Conservation (phyloP, 1,139 yeast genomes). For the Arxiozyma slooffiae region DNA sequence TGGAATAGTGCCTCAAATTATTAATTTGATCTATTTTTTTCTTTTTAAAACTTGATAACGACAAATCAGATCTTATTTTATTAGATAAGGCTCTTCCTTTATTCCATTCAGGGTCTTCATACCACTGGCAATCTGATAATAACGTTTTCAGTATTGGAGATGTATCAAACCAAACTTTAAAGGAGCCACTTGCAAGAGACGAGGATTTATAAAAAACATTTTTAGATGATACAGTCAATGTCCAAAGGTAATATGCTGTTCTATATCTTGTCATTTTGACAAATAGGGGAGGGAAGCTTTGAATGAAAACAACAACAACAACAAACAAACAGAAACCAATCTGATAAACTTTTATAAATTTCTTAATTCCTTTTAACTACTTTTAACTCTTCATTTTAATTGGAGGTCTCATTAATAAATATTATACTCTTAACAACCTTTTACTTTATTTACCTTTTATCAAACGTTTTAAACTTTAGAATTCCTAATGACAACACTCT, state of each 20-base stretch:
- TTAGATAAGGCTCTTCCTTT: constrained; percentile 22
- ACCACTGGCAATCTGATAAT: constrained; percentile 20
- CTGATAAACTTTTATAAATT: not conserved
- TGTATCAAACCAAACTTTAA: constrained; percentile 19
- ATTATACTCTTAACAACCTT: not conserved
- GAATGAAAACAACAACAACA: not conserved
- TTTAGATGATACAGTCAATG: constrained; percentile 18
- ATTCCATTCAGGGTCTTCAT: constrained; percentile 27
- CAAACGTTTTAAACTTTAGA: too few relatives aligned
- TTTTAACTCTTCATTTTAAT: not conserved
- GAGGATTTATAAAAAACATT: constrained; percentile 18
- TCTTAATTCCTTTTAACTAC: not conserved
- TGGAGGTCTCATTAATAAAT: not conserved
- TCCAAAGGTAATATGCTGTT: constrained; percentile 19
- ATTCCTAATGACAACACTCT: not conserved
- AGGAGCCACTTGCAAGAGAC: constrained; percentile 18
- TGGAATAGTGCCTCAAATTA: constrained; percentile 1
- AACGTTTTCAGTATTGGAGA: constrained; percentile 23
- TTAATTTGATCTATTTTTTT: not conserved
- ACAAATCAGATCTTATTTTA: constrained; percentile 4
- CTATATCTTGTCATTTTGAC: constrained; percentile 13
- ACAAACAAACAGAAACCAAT: not conserved
- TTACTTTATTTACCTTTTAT: too few relatives aligned
- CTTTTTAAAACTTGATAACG: not conserved
- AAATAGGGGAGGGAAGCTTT: not conserved